A percentile compares a stretch with the other conserved stretches of the same genome.
Evolutionary conservation across 2,329 filamentous ascomycete species (phyloP).

Genomic region (Fusarium tanahbumbuense): DNA sequence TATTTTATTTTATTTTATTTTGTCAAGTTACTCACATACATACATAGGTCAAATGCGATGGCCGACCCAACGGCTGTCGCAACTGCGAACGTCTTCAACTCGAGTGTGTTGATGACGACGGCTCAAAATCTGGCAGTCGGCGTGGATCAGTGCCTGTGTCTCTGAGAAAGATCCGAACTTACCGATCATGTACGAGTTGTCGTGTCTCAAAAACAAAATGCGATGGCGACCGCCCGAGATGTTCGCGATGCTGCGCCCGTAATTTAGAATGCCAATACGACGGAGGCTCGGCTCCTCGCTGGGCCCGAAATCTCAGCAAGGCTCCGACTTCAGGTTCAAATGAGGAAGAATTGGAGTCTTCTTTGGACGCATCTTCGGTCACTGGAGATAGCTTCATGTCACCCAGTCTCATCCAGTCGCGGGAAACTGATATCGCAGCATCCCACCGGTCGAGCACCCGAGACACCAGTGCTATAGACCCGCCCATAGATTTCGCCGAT

Average conservation of each 20-base stretch:
- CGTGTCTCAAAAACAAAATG: slow-evolving; percentile 58
- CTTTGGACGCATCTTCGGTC: slow-evolving; percentile 34
- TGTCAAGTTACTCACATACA: slow-evolving; percentile 20
- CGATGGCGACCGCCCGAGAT: slow-evolving; percentile 55
- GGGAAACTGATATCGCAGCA: slow-evolving; percentile 37
- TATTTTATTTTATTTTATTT: slow-evolving; percentile 1
- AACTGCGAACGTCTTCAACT: slow-evolving; percentile 58
- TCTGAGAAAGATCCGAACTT: slow-evolving; percentile 55
- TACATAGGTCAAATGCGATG: slow-evolving; percentile 56
- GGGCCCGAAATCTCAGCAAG: slow-evolving; percentile 51
- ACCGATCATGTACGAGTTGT: slow-evolving; percentile 55
- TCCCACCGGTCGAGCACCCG: slow-evolving; percentile 39
- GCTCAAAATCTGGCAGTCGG: slow-evolving; percentile 42
- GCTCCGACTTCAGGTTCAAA: slow-evolving; percentile 40
- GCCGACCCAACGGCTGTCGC: slow-evolving; percentile 56
- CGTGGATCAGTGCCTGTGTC: slow-evolving; percentile 45
- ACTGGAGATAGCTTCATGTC: slow-evolving; percentile 36
- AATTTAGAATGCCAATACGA: slow-evolving; percentile 54
- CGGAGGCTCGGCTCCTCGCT: slow-evolving; percentile 53
- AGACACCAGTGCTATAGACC: slow-evolving; percentile 37
- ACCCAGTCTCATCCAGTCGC: slow-evolving; percentile 43
- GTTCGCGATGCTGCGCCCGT: slow-evolving; percentile 52
- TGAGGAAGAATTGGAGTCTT: slow-evolving; percentile 40
- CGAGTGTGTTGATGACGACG: slow-evolving; percentile 54
- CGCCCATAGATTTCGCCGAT: slow-evolving; percentile 43